Conservation (phyloP, 2,329 filamentous ascomycete species). For the Cytospora mali region DNA sequence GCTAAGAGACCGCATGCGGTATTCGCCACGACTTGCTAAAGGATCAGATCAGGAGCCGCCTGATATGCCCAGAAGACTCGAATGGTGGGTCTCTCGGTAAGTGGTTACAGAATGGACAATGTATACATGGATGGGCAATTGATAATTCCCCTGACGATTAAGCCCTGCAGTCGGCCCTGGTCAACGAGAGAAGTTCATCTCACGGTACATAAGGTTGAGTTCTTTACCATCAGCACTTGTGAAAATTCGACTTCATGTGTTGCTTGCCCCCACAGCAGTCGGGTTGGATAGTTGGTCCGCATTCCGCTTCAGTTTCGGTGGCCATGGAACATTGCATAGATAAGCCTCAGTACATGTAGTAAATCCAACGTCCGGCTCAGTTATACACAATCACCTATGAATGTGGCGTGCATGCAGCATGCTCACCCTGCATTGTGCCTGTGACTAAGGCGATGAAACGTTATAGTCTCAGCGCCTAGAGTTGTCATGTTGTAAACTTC, state of each 20-base stretch:
- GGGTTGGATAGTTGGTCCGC: not conserved
- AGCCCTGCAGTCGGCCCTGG: not conserved
- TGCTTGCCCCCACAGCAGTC: not conserved
- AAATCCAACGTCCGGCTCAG: not conserved
- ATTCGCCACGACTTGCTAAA: not conserved
- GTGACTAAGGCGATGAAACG: no score
- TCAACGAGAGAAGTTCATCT: not conserved
- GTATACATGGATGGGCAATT: not conserved
- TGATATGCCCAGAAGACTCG: not conserved
- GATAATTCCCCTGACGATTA: not conserved
- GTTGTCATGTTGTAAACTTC: no score
- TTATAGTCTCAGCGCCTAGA: no score
- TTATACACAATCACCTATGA: not conserved
- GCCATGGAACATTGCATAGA: not conserved
- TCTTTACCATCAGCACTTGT: not conserved
- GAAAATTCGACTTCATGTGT: not conserved
- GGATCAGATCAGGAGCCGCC: not conserved
- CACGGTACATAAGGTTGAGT: no score
- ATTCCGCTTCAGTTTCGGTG: not conserved
- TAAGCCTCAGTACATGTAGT: not conserved
- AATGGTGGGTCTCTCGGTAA: not conserved
- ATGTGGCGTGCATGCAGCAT: not conserved
- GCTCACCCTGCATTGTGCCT: not conserved
- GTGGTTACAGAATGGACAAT: not conserved
- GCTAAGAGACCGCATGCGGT: not conserved